Evolutionary conservation across 2,329 filamentous ascomycete genomes (phyloP).

Genomic region (Sclerotinia sclerotiorum): DNA sequence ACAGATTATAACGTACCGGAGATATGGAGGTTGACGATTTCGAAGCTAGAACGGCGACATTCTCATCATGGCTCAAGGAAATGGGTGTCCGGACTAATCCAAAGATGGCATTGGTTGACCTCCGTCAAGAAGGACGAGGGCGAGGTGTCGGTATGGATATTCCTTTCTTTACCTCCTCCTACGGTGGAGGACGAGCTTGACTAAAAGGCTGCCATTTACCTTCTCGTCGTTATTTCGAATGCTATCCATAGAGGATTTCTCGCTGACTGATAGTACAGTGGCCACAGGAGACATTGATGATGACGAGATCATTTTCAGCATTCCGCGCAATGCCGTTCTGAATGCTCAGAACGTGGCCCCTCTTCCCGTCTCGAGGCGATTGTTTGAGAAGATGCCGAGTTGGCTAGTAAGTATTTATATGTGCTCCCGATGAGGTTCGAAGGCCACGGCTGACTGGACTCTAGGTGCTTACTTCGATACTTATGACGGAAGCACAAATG

Average conservation of each 20-base stretch:
- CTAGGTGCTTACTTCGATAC: constrained; percentile 27
- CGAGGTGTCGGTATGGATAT: constrained; percentile 60
- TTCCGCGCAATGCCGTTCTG: constrained; percentile 60
- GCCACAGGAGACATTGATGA: constrained; percentile 56
- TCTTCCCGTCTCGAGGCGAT: constrained; percentile 45
- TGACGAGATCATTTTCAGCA: constrained; percentile 64
- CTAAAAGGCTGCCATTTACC: constrained; percentile 4
- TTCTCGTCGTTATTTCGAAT: neutral
- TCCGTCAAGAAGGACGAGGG: constrained; percentile 56
- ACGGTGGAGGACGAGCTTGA: constrained; percentile 48
- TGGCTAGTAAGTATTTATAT: constrained; percentile 45
- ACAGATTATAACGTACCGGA: constrained; percentile 6
- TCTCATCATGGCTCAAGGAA: constrained; percentile 57
- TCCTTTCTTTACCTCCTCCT: constrained; percentile 10
- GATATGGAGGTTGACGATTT: constrained; percentile 42
- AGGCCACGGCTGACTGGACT: constrained; percentile 6
- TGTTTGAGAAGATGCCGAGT: constrained; percentile 41
- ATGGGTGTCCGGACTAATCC: constrained; percentile 54
- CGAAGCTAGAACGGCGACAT: constrained; percentile 49
- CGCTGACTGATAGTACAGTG: constrained; percentile 46
- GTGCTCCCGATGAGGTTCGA: constrained; percentile 22
- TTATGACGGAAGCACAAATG: constrained; percentile 33
- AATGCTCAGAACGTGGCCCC: constrained; percentile 53
- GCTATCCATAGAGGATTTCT: neutral
- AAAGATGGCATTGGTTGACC: constrained; percentile 58